phyloP scores from a whole-genome alignment of 2,329 filamentous ascomycete species.

The Hymenoscyphus infarciens region DNA sequence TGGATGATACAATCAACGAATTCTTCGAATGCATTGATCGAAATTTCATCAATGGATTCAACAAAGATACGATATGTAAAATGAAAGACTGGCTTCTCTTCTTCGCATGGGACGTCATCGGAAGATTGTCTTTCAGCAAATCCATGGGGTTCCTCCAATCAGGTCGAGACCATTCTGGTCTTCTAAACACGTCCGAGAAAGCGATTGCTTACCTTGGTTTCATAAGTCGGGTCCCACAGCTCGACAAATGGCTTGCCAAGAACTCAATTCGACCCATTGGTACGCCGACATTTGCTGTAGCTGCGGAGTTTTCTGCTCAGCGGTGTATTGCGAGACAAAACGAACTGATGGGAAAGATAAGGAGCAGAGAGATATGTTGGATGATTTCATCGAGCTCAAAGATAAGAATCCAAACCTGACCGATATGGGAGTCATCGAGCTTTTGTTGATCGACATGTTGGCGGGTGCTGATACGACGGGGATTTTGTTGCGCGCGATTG shows the following conservation, averaged over 20 bases:
- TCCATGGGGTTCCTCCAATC: constrained; percentile 40
- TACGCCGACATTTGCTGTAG: constrained; percentile 13
- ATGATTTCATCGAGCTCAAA: constrained; percentile 27
- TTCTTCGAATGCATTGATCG: constrained; percentile 42
- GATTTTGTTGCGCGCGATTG: constrained; percentile 32
- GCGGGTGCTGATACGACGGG: constrained; percentile 39
- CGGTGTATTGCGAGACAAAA: constrained; percentile 15
- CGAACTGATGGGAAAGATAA: neutral
- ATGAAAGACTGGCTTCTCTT: constrained; percentile 41
- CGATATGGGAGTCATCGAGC: neutral
- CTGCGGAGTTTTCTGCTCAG: constrained; percentile 18
- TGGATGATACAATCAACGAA: constrained; percentile 33
- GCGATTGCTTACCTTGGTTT: constrained; percentile 25
- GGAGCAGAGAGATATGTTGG: constrained; percentile 28
- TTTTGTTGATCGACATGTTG: constrained; percentile 7
- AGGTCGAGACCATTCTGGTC: constrained; percentile 35
- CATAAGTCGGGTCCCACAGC: constrained; percentile 25
- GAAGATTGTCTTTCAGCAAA: constrained; percentile 38
- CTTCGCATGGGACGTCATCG: constrained; percentile 41
- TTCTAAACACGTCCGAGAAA: constrained; percentile 28
- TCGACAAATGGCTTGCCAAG: constrained; percentile 25
- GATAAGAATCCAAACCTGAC: neutral
- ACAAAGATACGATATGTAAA: constrained; percentile 33
- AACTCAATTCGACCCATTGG: constrained; percentile 21
- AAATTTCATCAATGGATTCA: constrained; percentile 6